Evolutionary conservation across 2,329 filamentous ascomycete genomes (phyloP), one percentile per base, ranked within the genome.

Genomic region (Pestalotiopsis sp.): DNA sequence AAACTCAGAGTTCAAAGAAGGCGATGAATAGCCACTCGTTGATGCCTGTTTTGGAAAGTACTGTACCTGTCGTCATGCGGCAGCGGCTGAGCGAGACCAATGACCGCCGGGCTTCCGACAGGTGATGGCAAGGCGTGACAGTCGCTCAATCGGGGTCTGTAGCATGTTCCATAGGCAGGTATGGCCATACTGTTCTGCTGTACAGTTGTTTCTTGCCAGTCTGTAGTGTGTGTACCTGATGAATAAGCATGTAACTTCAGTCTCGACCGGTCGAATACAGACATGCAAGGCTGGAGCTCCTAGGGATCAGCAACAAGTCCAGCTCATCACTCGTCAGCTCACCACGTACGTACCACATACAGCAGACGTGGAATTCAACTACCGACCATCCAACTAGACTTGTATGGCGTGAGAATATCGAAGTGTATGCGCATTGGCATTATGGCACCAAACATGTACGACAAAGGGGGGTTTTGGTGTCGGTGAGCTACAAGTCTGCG

Each of bases 391-490:
- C 31, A 36, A 9, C 31, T 52, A 52, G 20, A 17, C 45, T n/a
- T 52, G 45, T n/a, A 52, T 52, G 45, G 45, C 17, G 45, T n/a
- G 45, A 52, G 45, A 52, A 9, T 52, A n/a, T 20, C 17, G 17
- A 52, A 6, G 17, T 52, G 17, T 20, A 7, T n/a, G 20, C 20
- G 17, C 45, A 52, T 14, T 52, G 45, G 17, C 45, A 52, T 20
- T 20, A 52, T 17, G 17, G 17, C 9, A 52, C 14, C 45, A 9
- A 23, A 20, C 45, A 36, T 20, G 27, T 62, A 62, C 36, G 59
- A 62, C 31, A 39, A 62, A 62, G 31, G 31, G n/a, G 59, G 14
- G 17, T 39, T 62, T 62, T 62, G 4, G 59, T 52, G 61, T 23
- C 61, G 61, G 61, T 45, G 41, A 64, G 61, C 38, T 64, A 23